Evolutionary conservation across 129 eudicot genomes (phyloP).

Genomic region (Solidago caesia): DNA sequence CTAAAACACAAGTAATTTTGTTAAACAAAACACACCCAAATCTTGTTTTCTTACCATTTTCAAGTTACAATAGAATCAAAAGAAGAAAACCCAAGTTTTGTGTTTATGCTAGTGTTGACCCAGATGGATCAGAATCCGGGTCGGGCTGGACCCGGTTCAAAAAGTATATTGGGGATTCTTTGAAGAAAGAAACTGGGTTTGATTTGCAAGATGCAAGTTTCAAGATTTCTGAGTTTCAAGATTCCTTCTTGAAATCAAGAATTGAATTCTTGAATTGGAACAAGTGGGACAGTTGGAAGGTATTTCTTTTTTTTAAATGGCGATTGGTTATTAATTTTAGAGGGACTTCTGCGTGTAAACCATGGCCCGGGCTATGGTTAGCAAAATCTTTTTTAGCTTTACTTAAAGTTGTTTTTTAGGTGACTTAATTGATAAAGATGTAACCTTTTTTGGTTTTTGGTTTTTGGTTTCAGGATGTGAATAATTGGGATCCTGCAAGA

Average conservation of each 20-base stretch:
- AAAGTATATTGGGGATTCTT: conserved; percentile 54
- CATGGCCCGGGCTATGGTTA: too few relatives aligned
- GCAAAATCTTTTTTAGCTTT: too few relatives aligned
- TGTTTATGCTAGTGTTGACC: conserved; percentile 45
- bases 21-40: conserved; percentile 28
- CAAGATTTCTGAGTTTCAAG: conserved; percentile 33
- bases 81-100: conserved; percentile 32
- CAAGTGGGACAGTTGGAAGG: conserved; percentile 76
- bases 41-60: conserved; percentile 15
- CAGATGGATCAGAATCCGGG: conserved; percentile 37
- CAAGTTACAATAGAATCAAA: conserved; percentile 26
- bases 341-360: too few relatives aligned
- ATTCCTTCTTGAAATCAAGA: conserved; percentile 29
- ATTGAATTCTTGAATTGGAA: conserved; percentile 59
- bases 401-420: background rate
- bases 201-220: conserved; percentile 46
- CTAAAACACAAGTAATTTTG: conserved; percentile 23
- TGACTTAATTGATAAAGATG: background rate
- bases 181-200: conserved; percentile 76
- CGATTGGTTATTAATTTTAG: too few relatives aligned
- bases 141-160: conserved; percentile 50
- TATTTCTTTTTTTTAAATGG: conserved; percentile 1
- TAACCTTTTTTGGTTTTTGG: background rate
- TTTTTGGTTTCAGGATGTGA: conserved; percentile 52
- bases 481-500: conserved; percentile 76